Conservation (phyloP, 2,329 filamentous ascomycete genomes). For the Orbilia blumenaviensis region DNA sequence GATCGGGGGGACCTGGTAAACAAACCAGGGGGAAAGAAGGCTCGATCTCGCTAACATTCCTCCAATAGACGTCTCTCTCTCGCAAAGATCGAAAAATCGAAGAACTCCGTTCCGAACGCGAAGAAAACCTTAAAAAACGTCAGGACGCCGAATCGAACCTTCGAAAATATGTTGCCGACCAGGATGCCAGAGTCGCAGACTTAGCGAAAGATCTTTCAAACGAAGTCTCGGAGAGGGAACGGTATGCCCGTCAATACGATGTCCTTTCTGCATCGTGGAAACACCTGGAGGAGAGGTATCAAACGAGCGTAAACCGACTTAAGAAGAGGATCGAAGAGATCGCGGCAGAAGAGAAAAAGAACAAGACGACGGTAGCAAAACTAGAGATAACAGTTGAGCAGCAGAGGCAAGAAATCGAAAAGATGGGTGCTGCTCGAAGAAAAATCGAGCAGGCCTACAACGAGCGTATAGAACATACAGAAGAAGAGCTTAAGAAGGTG, state of each 20-base stretch:
- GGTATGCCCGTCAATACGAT: slow-evolving; percentile 57
- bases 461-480: slow-evolving; percentile 55
- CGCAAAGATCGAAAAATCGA: slow-evolving; percentile 58
- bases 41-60: background rate
- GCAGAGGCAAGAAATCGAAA: slow-evolving; percentile 58
- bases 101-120: slow-evolving; percentile 57
- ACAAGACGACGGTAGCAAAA: slow-evolving; percentile 55
- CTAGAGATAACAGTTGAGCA: slow-evolving; percentile 58
- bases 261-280: slow-evolving; percentile 57
- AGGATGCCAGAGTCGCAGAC: slow-evolving; percentile 55
- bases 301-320: slow-evolving; percentile 56
- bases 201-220: slow-evolving; percentile 36
- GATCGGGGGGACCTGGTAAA: background rate
- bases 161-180: slow-evolving; percentile 55
- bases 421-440: slow-evolving; percentile 57
- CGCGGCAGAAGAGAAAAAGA: slow-evolving; percentile 55
- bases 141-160: slow-evolving; percentile 56
- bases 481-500: slow-evolving; percentile 56
- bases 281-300: slow-evolving; percentile 57
- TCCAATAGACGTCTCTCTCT: slow-evolving; percentile 54
- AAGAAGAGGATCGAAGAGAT: slow-evolving; percentile 56
- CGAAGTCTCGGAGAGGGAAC: slow-evolving; percentile 45
- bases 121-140: slow-evolving; percentile 55
- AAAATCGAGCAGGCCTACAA: slow-evolving; percentile 57
- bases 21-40: background rate